Evolutionary conservation across 2,329 filamentous ascomycete genomes (phyloP).

Genomic region (Hypoxylon sp.): DNA sequence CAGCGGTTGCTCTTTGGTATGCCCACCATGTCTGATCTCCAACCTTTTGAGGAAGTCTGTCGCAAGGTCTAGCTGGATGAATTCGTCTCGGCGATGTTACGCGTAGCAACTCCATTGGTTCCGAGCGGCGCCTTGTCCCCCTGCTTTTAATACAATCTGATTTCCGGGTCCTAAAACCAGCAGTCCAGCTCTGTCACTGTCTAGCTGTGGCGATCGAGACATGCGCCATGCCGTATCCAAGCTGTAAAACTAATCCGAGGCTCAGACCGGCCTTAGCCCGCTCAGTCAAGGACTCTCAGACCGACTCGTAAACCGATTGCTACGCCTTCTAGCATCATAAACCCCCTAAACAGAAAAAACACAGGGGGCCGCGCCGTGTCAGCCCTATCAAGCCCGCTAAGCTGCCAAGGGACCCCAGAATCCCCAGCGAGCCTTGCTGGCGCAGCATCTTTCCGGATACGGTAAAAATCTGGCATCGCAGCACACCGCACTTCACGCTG

Average conservation of each 20-base stretch:
- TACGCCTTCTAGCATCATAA: neutral
- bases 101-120: neutral
- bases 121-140: neutral
- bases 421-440: too few relatives aligned
- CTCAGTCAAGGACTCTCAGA: too few relatives aligned
- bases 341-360: slow-evolving; percentile 6
- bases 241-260: too few relatives aligned
- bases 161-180: neutral
- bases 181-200: too few relatives aligned
- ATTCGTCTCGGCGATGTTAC: neutral
- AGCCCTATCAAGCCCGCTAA: slow-evolving; percentile 16
- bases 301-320: slow-evolving; percentile 9
- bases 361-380: neutral
- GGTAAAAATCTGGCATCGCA: neutral
- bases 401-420: neutral
- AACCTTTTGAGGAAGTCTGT: slow-evolving; percentile 5
- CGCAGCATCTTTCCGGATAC: slow-evolving; percentile 12
- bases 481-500: neutral
- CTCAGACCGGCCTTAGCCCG: too few relatives aligned
- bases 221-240: too few relatives aligned
- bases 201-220: too few relatives aligned
- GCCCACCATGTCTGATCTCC: slow-evolving; percentile 14
- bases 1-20: slow-evolving; percentile 27
- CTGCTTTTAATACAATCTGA: slow-evolving; percentile 9
- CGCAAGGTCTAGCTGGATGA: neutral